Evolutionary conservation across 768 basidiomycete species (phyloP).

Genomic region (Phlebiopsis flavidoalba): DNA sequence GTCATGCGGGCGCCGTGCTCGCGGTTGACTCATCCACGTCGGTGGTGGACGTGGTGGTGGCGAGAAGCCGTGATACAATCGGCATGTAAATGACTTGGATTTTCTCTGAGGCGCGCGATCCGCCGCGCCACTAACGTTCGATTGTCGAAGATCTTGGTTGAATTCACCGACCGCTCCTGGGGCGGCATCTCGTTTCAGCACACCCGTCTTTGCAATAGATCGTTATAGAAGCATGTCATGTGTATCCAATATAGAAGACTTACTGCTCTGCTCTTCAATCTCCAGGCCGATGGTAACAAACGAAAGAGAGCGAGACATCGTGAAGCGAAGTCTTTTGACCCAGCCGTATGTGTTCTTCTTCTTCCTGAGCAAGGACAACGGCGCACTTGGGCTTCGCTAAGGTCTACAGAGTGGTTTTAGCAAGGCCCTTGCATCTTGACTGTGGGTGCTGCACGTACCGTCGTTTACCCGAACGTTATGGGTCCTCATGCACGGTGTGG

Average conservation of each 20-base stretch:
- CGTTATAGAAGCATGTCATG: too few relatives aligned
- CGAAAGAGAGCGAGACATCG: background rate
- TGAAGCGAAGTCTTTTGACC: background rate
- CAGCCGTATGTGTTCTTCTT: background rate
- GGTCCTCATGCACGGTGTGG: background rate
- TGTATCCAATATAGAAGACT: background rate
- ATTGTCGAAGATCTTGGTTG: background rate
- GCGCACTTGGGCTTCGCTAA: background rate
- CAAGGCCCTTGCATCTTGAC: too few relatives aligned
- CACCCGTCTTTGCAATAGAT: too few relatives aligned
- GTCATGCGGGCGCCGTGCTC: too few relatives aligned
- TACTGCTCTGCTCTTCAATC: background rate
- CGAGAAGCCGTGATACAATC: background rate
- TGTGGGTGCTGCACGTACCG: background rate
- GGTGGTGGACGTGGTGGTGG: too few relatives aligned
- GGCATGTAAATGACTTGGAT: slow-evolving; percentile 17
- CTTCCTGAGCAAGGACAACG: background rate
- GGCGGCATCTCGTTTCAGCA: background rate
- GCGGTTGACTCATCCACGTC: too few relatives aligned
- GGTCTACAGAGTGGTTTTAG: background rate
- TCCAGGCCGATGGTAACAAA: background rate
- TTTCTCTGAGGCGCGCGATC: slow-evolving; percentile 7
- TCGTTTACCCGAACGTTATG: background rate
- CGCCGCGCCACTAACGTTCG: slow-evolving; percentile 8
- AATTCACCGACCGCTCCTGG: too few relatives aligned